Conservation (phyloP, 805 yeast genomes). For the Kazachstania martiniae region DNA sequence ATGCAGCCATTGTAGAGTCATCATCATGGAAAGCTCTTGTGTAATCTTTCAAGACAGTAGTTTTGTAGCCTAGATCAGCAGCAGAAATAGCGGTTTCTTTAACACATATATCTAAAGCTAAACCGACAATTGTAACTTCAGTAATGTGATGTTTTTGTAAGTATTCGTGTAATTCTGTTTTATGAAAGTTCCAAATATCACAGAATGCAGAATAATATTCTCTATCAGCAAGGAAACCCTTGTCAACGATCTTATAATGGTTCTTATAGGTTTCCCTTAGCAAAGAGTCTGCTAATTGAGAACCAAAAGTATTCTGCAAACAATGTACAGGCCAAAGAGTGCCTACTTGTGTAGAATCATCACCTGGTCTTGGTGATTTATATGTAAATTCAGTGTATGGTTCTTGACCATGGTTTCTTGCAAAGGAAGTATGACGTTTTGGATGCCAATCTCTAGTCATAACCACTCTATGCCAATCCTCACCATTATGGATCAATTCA, state of each 20-base stretch:
- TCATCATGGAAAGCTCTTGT: slow-evolving; percentile 46
- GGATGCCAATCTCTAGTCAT: slow-evolving; percentile 92
- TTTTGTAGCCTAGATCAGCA: slow-evolving; percentile 46
- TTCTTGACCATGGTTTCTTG: slow-evolving; percentile 43
- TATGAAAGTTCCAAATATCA: slow-evolving; percentile 65
- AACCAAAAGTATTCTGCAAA: slow-evolving; percentile 59
- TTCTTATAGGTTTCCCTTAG: slow-evolving; percentile 29
- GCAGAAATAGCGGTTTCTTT: slow-evolving; percentile 66
- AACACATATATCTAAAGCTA: slow-evolving; percentile 86
- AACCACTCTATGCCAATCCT: slow-evolving; percentile 52
- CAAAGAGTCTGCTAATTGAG: slow-evolving; percentile 35
- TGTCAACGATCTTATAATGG: slow-evolving; percentile 39
- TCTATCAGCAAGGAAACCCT: slow-evolving; percentile 61
- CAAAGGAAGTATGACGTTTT: slow-evolving; percentile 65
- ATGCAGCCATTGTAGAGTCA: slow-evolving; percentile 14
- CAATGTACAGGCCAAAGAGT: slow-evolving; percentile 90
- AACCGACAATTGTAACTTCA: slow-evolving; percentile 63
- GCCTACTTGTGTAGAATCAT: slow-evolving; percentile 28
- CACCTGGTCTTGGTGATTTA: slow-evolving; percentile 36
- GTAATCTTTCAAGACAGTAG: slow-evolving; percentile 49
- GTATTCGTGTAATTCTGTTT: slow-evolving; percentile 50
- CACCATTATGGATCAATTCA: slow-evolving; percentile 33
- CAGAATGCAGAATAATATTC: slow-evolving; percentile 84
- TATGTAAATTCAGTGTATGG: slow-evolving; percentile 45
- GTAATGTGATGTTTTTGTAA: slow-evolving; percentile 39